These are phyloP conservation scores for Solanum clarkiae DNA, from an alignment of 257 asterid genomes.

Conservation along the genomic window DNA sequence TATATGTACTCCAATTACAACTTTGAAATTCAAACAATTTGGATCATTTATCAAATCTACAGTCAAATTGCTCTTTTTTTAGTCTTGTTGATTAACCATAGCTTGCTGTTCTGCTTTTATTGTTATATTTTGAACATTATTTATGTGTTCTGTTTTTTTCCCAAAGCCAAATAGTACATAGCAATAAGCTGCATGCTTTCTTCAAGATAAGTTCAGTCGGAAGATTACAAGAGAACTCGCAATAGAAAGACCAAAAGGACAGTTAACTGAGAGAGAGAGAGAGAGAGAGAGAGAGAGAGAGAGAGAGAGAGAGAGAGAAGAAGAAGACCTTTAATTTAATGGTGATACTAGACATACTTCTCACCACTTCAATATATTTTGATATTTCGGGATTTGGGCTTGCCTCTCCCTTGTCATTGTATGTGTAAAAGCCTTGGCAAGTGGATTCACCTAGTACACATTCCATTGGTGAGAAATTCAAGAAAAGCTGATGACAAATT, in stretches of 20 bases:
- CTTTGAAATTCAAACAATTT: neutral
- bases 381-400: slow-evolving; percentile 82
- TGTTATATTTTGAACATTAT: neutral
- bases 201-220: neutral
- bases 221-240: neutral
- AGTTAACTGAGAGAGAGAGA: neutral
- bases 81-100: neutral
- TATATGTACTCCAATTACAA: neutral
- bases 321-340: slow-evolving; percentile 69
- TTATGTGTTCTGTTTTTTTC: neutral
- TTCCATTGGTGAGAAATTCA: neutral
- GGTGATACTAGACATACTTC: slow-evolving; percentile 75
- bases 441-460: slow-evolving; percentile 58
- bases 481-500: neutral
- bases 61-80: neutral
- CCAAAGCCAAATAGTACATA: neutral
- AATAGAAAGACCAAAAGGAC: neutral
- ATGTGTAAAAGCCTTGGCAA: slow-evolving; percentile 62
- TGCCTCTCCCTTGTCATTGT: slow-evolving; percentile 77
- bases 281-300: neutral
- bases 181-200: neutral
- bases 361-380: slow-evolving; percentile 65
- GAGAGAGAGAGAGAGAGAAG: too few species aligned
- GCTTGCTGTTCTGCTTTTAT: neutral
- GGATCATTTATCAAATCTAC: neutral